A percentile compares a stretch with the other conserved stretches of the same genome.
phyloP scores from a whole-genome alignment of 1,284 basidiomycete genomes.

The Leccinum proximum region DNA sequence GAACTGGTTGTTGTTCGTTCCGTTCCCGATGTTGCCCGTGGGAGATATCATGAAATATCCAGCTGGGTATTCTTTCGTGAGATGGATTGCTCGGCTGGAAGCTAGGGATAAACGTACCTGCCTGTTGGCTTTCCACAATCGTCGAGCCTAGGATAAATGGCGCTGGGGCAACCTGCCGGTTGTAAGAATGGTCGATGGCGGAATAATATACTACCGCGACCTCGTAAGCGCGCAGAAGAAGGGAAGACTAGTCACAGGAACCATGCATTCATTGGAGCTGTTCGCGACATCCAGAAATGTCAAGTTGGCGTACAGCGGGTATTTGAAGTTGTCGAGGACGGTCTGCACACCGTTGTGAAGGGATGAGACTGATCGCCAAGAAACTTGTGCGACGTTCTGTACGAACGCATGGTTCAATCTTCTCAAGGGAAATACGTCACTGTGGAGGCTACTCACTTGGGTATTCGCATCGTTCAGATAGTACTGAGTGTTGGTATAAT shows the following conservation, averaged over 20 bases:
- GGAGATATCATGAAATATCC: constrained; percentile 50
- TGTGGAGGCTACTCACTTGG: no score
- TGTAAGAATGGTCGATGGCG: constrained; percentile 65
- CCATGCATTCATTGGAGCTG: constrained; percentile 42
- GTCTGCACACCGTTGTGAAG: constrained; percentile 54
- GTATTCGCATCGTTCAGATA: no score
- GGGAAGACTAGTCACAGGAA: background rate
- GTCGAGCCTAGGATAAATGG: constrained; percentile 57
- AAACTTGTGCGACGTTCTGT: no score
- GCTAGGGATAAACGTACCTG: constrained; percentile 38
- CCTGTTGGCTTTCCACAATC: constrained; percentile 54
- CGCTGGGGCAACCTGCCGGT: constrained; percentile 52
- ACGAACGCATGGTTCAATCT: no score
- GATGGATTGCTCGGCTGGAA: background rate
- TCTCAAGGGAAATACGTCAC: no score
- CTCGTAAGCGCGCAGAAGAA: background rate
- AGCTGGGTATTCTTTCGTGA: constrained; percentile 31
- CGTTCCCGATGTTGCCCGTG: constrained; percentile 46
- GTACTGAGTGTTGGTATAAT: no score
- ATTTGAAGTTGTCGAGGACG: constrained; percentile 60
- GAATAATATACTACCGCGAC: constrained; percentile 39
- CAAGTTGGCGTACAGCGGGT: constrained; percentile 63
- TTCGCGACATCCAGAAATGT: constrained; percentile 42
- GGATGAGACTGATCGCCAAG: constrained; percentile 47
- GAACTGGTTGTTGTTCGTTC: constrained; percentile 68